Percentiles rank a stretch among this genome's conserved stretches.
These are phyloP conservation scores for Blastomyces parvus DNA, from an alignment of 2,329 filamentous ascomycete genomes.

Conservation along the genomic window DNA sequence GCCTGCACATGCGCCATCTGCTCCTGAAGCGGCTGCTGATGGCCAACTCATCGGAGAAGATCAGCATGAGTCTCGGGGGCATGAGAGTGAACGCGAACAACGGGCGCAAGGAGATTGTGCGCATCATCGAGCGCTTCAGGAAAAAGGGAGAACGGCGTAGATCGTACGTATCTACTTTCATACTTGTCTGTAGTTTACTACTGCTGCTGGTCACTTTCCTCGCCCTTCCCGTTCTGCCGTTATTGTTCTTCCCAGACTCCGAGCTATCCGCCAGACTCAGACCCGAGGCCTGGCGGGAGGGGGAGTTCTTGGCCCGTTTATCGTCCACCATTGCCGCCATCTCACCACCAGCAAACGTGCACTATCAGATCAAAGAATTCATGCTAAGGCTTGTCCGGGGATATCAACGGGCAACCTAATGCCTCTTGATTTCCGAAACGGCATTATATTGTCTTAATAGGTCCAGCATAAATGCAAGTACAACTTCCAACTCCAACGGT, in stretches of 20 bases:
- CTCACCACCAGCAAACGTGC: neutral
- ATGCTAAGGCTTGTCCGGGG: neutral
- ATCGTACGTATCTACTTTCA: conserved; percentile 51
- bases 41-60: conserved; percentile 72
- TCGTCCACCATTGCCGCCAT: neutral
- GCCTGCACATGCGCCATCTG: conserved; percentile 89
- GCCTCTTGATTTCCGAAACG: neutral
- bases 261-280: neutral
- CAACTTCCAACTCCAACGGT: neutral
- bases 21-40: conserved; percentile 71
- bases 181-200: conserved; percentile 4
- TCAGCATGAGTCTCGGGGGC: conserved; percentile 86
- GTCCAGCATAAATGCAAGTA: neutral
- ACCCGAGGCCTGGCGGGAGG: neutral
- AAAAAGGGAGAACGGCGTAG: conserved; percentile 78
- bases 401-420: neutral
- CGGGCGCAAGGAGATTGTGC: conserved; percentile 81
- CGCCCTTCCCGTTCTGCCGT: neutral
- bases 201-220: neutral
- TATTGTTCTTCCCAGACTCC: neutral
- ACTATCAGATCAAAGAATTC: neutral
- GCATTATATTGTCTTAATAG: neutral
- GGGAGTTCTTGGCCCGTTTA: neutral
- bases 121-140: conserved; percentile 74
- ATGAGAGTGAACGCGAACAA: conserved; percentile 71